Evolutionary conservation across 1,284 basidiomycete species (phyloP).

Genomic region (Puccinia triticina): DNA sequence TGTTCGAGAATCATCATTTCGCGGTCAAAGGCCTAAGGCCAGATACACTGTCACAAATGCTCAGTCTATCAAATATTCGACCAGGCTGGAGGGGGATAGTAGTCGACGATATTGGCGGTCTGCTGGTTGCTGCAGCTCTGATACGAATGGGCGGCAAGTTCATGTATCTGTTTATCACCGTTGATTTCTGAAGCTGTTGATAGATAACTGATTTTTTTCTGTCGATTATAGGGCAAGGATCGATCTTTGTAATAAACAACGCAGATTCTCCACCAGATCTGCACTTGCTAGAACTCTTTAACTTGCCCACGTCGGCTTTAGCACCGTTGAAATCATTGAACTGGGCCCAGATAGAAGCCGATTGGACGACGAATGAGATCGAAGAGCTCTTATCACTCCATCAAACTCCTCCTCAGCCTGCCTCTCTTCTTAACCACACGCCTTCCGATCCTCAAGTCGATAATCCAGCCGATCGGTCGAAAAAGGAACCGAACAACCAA

Average conservation of each 20-base stretch:
- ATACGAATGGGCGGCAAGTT: constrained; percentile 81
- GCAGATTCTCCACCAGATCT: constrained; percentile 91
- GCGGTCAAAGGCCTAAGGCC: constrained; percentile 77
- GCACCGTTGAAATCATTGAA: constrained; percentile 73
- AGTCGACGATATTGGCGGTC: constrained; percentile 87
- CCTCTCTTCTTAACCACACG: background rate
- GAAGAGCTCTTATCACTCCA: constrained; percentile 14
- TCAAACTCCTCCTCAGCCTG: background rate
- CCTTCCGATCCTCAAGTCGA: background rate
- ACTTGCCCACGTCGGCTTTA: constrained; percentile 71
- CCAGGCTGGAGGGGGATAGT: constrained; percentile 85
- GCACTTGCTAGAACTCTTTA: constrained; percentile 81
- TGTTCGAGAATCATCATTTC: constrained; percentile 69
- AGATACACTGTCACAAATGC: constrained; percentile 84
- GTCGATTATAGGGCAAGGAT: constrained; percentile 66
- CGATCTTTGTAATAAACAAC: constrained; percentile 82
- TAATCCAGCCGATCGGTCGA: background rate
- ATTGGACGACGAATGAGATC: constrained; percentile 69
- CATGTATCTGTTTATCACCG: background rate
- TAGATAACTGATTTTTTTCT: background rate
- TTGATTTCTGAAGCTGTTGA: background rate
- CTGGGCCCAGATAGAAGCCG: constrained; percentile 85
- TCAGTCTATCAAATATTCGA: constrained; percentile 79
- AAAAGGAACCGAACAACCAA: constrained; percentile 59
- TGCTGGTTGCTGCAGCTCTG: constrained; percentile 77